phyloP scores from a whole-genome alignment of 169 alveolate genomes.

The Plasmodium cynomolgi region DNA sequence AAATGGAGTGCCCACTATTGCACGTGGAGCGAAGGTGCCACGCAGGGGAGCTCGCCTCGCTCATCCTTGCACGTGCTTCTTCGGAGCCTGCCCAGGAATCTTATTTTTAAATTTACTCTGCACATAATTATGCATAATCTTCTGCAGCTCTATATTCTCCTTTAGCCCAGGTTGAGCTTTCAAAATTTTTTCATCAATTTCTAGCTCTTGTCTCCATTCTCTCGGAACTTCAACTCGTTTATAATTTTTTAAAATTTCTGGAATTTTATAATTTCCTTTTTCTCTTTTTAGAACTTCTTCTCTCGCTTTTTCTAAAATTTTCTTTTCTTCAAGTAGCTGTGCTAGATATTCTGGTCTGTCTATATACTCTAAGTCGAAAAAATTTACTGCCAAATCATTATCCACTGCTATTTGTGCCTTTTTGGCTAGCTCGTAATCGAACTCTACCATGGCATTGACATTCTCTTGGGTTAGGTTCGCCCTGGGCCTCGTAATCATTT shows the following conservation, averaged over 20 bases:
- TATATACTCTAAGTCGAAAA: constrained; percentile 83
- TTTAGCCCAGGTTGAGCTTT: constrained; percentile 74
- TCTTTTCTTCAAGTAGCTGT: constrained; percentile 62
- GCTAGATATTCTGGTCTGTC: constrained; percentile 77
- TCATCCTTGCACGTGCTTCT: constrained; percentile 42
- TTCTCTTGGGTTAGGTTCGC: constrained; percentile 87
- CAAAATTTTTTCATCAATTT: constrained; percentile 68
- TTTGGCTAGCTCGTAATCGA: constrained; percentile 84
- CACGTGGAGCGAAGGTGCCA: not conserved
- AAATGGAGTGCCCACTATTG: not conserved
- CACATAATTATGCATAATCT: constrained; percentile 69
- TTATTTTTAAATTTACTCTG: constrained; percentile 67
- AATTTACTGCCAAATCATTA: constrained; percentile 83
- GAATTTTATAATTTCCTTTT: constrained; percentile 64
- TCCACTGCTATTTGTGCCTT: constrained; percentile 88
- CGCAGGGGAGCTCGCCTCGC: not conserved
- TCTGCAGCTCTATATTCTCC: constrained; percentile 73
- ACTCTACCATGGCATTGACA: constrained; percentile 85
- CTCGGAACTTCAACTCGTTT: constrained; percentile 76
- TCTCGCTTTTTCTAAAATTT: constrained; percentile 70
- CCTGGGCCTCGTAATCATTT: constrained; percentile 84
- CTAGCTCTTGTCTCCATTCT: constrained; percentile 74
- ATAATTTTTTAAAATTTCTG: constrained; percentile 70
- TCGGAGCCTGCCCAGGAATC: not conserved
- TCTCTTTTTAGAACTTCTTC: constrained; percentile 66